These are phyloP conservation scores for Aspergillus sp. DNA, from an alignment of 2,329 filamentous ascomycete species.

Conservation along the genomic window DNA sequence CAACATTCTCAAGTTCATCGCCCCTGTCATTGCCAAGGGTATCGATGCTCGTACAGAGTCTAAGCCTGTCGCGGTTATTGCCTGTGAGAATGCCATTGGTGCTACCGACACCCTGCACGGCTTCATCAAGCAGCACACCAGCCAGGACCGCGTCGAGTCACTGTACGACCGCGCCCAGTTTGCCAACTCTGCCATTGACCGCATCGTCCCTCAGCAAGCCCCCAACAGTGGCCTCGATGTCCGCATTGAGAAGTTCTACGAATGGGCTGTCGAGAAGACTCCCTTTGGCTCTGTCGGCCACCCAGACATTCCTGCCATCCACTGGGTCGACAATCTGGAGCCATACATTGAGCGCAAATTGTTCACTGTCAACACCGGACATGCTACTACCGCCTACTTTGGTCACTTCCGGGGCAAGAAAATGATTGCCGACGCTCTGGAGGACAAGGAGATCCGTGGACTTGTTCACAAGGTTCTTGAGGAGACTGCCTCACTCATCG, in stretches of 20 bases:
- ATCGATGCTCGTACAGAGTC: conserved; percentile 71
- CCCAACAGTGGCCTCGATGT: conserved; percentile 80
- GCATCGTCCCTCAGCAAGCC: conserved; percentile 92
- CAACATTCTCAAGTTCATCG: conserved; percentile 94
- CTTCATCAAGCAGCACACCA: conserved; percentile 78
- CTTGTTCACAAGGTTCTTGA: conserved; percentile 77
- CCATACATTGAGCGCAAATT: conserved; percentile 99
- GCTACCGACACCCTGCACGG: conserved; percentile 85
- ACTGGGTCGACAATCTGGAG: conserved; percentile 87
- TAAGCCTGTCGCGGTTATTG: conserved; percentile 84
- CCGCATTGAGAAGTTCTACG: conserved; percentile 96
- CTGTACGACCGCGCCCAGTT: conserved; percentile 78
- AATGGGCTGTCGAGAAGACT: conserved; percentile 92
- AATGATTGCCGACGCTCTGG: conserved; percentile 86
- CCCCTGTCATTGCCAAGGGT: conserved; percentile 91
- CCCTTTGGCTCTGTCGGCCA: conserved; percentile 73
- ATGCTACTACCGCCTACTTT: conserved; percentile 94
- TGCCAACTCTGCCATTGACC: conserved; percentile 97
- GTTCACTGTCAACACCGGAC: conserved; percentile 98
- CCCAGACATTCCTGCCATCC: conserved; percentile 80
- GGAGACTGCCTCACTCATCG: conserved; percentile 85
- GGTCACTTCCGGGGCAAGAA: conserved; percentile 83
- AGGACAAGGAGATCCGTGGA: conserved; percentile 75
- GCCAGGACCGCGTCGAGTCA: conserved; percentile 64
- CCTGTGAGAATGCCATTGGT: conserved; percentile 96